Percentiles rank a stretch among this genome's conserved stretches.
Evolutionary conservation across 345 rosid genomes (phyloP).

Genomic region (Arabis hirsuta): DNA sequence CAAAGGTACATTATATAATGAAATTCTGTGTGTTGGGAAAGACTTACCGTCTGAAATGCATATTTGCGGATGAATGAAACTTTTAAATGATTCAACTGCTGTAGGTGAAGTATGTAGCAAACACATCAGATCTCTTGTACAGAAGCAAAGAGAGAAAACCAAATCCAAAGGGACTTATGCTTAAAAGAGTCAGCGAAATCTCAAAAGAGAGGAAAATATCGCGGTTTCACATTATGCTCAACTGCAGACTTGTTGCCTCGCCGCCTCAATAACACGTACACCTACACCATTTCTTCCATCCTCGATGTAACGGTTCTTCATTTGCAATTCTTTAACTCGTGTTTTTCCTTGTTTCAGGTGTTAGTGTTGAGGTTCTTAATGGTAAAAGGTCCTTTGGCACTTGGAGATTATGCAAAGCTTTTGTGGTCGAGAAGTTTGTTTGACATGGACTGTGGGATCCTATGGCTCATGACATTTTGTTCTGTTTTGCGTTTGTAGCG

Average conservation of each 20-base stretch:
- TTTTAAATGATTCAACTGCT: constrained; percentile 37
- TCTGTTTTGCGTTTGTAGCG: constrained; percentile 29
- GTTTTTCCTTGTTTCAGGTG: constrained; percentile 25
- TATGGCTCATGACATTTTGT: constrained; percentile 16
- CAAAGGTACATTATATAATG: constrained; percentile 63
- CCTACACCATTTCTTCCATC: neutral
- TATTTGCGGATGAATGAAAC: constrained; percentile 12
- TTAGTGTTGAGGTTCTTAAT: constrained; percentile 7
- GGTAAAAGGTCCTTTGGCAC: constrained; percentile 13
- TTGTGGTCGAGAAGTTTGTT: constrained; percentile 9
- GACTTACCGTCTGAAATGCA: constrained; percentile 10
- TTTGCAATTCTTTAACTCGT: neutral
- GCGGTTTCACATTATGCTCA: constrained; percentile 39
- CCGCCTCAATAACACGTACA: constrained; percentile 31
- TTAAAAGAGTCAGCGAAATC: constrained; percentile 28
- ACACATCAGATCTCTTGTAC: constrained; percentile 85
- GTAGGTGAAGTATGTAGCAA: constrained; percentile 82
- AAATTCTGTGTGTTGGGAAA: neutral
- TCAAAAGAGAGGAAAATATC: constrained; percentile 39
- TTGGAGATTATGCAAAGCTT: constrained; percentile 27
- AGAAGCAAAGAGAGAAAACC: constrained; percentile 49
- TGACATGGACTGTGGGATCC: constrained; percentile 28
- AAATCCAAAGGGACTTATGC: constrained; percentile 4
- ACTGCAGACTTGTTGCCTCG: constrained; percentile 29
- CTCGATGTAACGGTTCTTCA: neutral